Base-by-base conservation (phyloP, 129 eudicot genomes). In the Helichrysum umbraculigerum region DNA sequence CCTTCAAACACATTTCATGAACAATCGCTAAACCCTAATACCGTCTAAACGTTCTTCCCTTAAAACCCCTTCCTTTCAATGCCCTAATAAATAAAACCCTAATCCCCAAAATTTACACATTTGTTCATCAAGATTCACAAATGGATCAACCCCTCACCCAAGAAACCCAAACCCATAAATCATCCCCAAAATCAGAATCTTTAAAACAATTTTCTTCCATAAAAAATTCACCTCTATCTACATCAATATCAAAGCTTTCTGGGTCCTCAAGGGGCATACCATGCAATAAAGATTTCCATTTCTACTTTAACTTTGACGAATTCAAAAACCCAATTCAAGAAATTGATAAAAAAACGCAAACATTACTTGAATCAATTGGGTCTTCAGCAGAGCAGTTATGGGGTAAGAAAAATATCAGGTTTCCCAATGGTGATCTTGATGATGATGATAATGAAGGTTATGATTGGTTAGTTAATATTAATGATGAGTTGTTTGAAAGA, bases 201-300 rank as follows among this genome's bases (percentile, higher is more conserved):
- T 74, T 74, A 16, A 74, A 60, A 14, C 83, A 79, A 21, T 72
- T 72, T 37, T 50, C 77, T 12, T 21, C 81, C 25, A 54, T 51
- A 33, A 77, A 56, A 15, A 9, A 9, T 52, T 63, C 77, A 52
- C 25, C 58, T 56, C 25, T 76, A 1, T 7, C 62, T 10, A 81
- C 84, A 19, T 85, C 96, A 3, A 51, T 87, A 7, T 60, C 92
- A 11, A 89, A 86, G 75, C 83, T 89, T 11, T 89, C 93, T 0
- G 93, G 83, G 22, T 92, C 91, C 39, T 84, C 96, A 6, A 76
- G 88, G 50, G 81, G 67, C 60, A 58, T 92, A 34, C 88, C 98
- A 7, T 73, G 71, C 29, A 82, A 76, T 4, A 84, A 86, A 58
- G 90, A 89, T 63, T 84, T 87, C 7, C 87, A 87, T 65, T 82